phyloP scores from a whole-genome alignment of 2,329 filamentous ascomycete genomes.

The Epichloe festucae region DNA sequence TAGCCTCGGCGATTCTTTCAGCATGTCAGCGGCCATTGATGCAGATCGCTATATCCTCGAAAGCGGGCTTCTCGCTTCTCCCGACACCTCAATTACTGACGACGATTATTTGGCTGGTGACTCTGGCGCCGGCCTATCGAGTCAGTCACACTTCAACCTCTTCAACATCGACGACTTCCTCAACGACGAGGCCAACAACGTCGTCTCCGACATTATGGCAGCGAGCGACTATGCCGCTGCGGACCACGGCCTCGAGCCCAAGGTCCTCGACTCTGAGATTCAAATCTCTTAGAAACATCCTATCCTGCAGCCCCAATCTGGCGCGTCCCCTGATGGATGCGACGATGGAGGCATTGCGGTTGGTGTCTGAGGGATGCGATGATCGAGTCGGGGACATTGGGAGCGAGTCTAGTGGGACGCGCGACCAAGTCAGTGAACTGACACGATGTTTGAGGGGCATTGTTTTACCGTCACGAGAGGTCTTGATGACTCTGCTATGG shows the following conservation, averaged over 20 bases:
- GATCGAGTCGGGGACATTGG: slow-evolving; percentile 28
- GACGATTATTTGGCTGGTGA: slow-evolving; percentile 55
- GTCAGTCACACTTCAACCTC: slow-evolving; percentile 27
- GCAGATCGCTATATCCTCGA: slow-evolving; percentile 66
- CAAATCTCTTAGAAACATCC: slow-evolving; percentile 49
- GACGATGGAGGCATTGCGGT: slow-evolving; percentile 63
- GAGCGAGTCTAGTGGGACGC: slow-evolving; percentile 22
- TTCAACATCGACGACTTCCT: slow-evolving; percentile 44
- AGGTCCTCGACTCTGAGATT: slow-evolving; percentile 46
- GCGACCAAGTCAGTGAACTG: slow-evolving; percentile 23
- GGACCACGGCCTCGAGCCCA: slow-evolving; percentile 38
- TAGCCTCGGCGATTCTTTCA: slow-evolving; percentile 58
- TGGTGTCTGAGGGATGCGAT: slow-evolving; percentile 46
- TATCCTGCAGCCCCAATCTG: slow-evolving; percentile 62
- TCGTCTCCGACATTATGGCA: slow-evolving; percentile 34
- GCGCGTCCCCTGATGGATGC: slow-evolving; percentile 62
- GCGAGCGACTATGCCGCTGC: slow-evolving; percentile 37
- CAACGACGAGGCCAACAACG: slow-evolving; percentile 35
- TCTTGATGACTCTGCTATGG: slow-evolving; percentile 35
- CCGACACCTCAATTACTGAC: slow-evolving; percentile 53
- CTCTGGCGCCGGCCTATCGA: slow-evolving; percentile 34
- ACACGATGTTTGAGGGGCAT: slow-evolving; percentile 24
- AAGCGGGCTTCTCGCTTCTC: slow-evolving; percentile 61
- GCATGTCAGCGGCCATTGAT: slow-evolving; percentile 54
- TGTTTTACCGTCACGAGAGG: slow-evolving; percentile 32